A percentile compares a stretch with the other conserved stretches of the same genome.
These are phyloP conservation scores for Lentinula guzmanii DNA, from an alignment of 768 basidiomycete genomes.

Conservation along the genomic window DNA sequence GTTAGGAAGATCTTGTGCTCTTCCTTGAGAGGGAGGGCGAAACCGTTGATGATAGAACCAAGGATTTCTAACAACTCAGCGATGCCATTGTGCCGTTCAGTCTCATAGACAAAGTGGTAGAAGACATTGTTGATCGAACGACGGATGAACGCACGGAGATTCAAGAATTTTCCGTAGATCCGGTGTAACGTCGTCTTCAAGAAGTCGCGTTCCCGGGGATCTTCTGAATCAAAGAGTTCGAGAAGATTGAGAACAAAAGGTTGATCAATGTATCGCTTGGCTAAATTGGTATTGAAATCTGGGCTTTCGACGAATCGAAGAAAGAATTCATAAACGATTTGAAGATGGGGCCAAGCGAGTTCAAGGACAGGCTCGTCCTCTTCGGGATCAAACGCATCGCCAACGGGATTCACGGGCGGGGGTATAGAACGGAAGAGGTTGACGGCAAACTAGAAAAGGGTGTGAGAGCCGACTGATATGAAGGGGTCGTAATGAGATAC, in stretches of 20 bases:
- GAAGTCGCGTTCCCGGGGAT: slow-evolving; percentile 98
- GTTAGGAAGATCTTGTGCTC: slow-evolving; percentile 98
- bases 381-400: slow-evolving; percentile 98
- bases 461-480: slow-evolving; percentile 1
- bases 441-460: slow-evolving; percentile 73
- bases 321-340: slow-evolving; percentile 99
- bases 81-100: slow-evolving; percentile 98
- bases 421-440: slow-evolving; percentile 99
- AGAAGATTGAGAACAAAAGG: slow-evolving; percentile 92
- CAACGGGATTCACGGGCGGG: slow-evolving; percentile 96
- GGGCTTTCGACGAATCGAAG: slow-evolving; percentile 96
- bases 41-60: slow-evolving; percentile 99
- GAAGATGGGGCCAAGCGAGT: slow-evolving; percentile 98
- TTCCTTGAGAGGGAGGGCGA: slow-evolving; percentile 95
- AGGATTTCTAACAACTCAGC: slow-evolving; percentile 97
- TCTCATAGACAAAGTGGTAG: slow-evolving; percentile 98
- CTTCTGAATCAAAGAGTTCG: slow-evolving; percentile 97
- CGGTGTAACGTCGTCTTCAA: slow-evolving; percentile 98
- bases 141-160: slow-evolving; percentile 96
- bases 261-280: slow-evolving; percentile 97
- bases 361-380: slow-evolving; percentile 99
- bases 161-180: slow-evolving; percentile 99
- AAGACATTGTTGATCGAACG: slow-evolving; percentile 99
- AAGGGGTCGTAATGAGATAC: slow-evolving; percentile 20
- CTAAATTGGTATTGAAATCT: slow-evolving; percentile 97